Evolutionary conservation across 306 rosid species (phyloP), one percentile per base, ranked within the genome.

Genomic region (Prunus campanulata): DNA sequence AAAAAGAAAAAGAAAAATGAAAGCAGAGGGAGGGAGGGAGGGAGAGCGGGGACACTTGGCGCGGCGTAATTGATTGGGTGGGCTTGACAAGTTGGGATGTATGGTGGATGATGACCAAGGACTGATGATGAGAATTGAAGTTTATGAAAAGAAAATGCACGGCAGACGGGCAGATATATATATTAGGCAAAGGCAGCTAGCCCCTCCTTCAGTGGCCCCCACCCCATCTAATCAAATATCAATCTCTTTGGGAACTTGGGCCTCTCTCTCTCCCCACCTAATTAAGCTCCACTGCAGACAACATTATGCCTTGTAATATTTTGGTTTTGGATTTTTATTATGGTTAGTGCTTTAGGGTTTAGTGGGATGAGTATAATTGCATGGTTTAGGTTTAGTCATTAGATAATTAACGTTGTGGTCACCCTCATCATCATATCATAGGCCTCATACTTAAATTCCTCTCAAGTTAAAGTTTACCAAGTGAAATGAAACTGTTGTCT

Each of bases 201-300:
- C 0, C 42, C 42, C 42, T 5, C 8, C 42, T 5, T n/a, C 11
- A 16, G 16, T 35, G 83, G 89, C 83, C 88, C 93, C 93, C 82
- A 88, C 75, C 76, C 73, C 54, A 70, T 87, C 85, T 87, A 72
- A 88, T 91, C 91, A 82, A 83, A 50, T 69, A 81, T 86, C 88
- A 79, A 94, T 94, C 96, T 88, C 98, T 90, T 91, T 94, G 77
- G 98, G 98, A 89, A 94, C 93, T 94, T 91, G 98, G 96, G 96
- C 90, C 91, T 90, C 93, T 80, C 86, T 82, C 48, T 27, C 42
- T 20, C 66, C 79, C 79, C 10, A 73, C 77, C 57, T 16, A 73
- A 25, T 50, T 56, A 71, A 70, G n/a, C 81, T 80, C 82, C 82
- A 81, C 66, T 50, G 71, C 70, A 68, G 54, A 44, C 69, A 65